These are phyloP conservation scores for Cajanus cajan DNA, from an alignment of 306 rosid species.

Conservation along the genomic window DNA sequence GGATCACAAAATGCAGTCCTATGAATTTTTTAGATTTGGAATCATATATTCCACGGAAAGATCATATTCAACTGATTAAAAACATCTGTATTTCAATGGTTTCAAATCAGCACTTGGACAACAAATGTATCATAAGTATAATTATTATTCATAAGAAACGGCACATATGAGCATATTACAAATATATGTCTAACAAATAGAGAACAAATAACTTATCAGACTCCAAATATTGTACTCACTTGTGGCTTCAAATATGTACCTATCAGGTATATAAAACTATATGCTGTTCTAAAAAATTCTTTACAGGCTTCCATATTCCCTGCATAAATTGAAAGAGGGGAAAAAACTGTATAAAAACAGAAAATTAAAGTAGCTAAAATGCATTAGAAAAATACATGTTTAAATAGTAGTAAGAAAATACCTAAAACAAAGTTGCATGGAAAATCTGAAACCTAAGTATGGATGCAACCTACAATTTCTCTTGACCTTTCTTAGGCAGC, in stretches of 20 bases:
- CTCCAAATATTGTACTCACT: slow-evolving; percentile 51
- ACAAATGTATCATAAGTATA: background rate
- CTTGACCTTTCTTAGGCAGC: background rate
- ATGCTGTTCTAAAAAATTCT: slow-evolving; percentile 55
- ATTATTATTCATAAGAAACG: slow-evolving; percentile 14
- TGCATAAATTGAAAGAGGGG: slow-evolving; percentile 41
- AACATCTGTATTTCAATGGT: background rate
- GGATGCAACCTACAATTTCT: slow-evolving; percentile 4
- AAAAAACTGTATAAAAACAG: background rate
- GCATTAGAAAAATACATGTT: background rate
- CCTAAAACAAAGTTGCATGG: slow-evolving; percentile 7
- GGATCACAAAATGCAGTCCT: background rate
- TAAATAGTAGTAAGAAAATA: background rate
- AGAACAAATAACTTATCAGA: background rate
- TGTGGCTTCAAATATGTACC: slow-evolving; percentile 92
- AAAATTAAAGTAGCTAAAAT: background rate
- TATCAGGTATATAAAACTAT: slow-evolving; percentile 67
- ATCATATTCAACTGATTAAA: background rate
- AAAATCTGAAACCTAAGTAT: background rate
- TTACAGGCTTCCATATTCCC: slow-evolving; percentile 75
- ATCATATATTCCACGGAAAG: background rate
- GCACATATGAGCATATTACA: background rate
- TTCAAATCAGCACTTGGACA: background rate
- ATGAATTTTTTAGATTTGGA: background rate
- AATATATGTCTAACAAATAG: slow-evolving; percentile 4